Percentiles rank a stretch among this genome's conserved stretches.
phyloP scores from a whole-genome alignment of 352 stramenopile species.

The Pythium pectinolyticum region DNA sequence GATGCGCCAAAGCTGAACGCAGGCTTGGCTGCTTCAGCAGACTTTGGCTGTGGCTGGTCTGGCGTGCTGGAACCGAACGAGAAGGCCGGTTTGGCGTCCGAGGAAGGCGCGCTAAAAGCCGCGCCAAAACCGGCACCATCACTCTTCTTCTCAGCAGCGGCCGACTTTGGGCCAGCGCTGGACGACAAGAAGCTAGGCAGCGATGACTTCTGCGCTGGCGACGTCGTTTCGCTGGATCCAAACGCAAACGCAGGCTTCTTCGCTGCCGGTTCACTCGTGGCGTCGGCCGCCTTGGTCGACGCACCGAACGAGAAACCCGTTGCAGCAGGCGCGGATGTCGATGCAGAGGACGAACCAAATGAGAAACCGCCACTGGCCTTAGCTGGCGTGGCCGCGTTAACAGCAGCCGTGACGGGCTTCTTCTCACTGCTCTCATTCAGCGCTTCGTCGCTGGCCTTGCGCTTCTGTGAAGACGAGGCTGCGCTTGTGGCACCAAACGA shows the following conservation, averaged over 20 bases:
- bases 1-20: constrained; percentile 31
- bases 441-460: constrained; percentile 7
- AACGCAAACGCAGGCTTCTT: constrained; percentile 16
- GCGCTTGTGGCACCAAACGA: constrained; percentile 18
- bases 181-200: constrained; percentile 20
- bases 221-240: background rate
- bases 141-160: constrained; percentile 14
- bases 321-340: background rate
- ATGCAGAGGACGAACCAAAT: constrained; percentile 5
- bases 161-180: background rate
- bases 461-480: constrained; percentile 5
- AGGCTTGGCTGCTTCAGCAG: constrained; percentile 10
- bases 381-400: background rate
- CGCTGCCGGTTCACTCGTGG: background rate
- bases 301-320: constrained; percentile 36
- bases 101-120: background rate
- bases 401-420: background rate
- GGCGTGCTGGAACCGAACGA: constrained; percentile 14
- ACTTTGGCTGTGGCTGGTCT: background rate
- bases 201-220: constrained; percentile 4
- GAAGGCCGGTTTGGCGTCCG: constrained; percentile 11
- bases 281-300: constrained; percentile 7
- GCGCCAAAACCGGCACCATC: background rate
- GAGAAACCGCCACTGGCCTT: constrained; percentile 13
- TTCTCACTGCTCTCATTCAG: constrained; percentile 8